Conservation (phyloP, 176 grass and related monocot species). For the Carex scoparia region DNA sequence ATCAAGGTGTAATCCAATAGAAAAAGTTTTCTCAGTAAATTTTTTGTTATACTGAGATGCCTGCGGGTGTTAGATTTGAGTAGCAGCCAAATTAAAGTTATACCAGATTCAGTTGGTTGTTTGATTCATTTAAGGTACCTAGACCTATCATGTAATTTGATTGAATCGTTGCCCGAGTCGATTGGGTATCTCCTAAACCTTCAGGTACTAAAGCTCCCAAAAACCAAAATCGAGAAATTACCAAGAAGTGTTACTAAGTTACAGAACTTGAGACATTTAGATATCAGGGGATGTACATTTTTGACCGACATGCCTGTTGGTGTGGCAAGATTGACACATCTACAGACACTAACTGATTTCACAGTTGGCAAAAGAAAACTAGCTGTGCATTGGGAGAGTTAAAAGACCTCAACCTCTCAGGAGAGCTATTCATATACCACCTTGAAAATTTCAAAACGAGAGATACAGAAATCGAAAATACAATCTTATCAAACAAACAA, state of each 20-base stretch:
- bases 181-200: conserved; percentile 20
- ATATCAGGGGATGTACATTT: conserved; percentile 18
- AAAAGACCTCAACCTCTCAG: neutral
- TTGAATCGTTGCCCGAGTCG: neutral
- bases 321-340: conserved; percentile 8
- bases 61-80: conserved; percentile 22
- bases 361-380: neutral
- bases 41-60: conserved; percentile 19
- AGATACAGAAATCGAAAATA: neutral
- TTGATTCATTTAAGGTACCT: conserved; percentile 35
- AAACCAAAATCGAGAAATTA: conserved; percentile 8
- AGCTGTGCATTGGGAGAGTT: conserved; percentile 15
- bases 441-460: conserved; percentile 13
- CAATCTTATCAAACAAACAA: conserved; percentile 15
- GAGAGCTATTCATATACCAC: conserved; percentile 9
- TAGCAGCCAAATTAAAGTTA: conserved; percentile 17
- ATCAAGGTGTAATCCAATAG: neutral
- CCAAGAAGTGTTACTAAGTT: neutral
- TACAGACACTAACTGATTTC: conserved; percentile 23
- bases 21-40: neutral
- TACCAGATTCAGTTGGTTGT: conserved; percentile 8
- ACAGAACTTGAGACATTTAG: conserved; percentile 25
- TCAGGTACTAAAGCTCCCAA: neutral
- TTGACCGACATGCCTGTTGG: conserved; percentile 14
- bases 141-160: conserved; percentile 6